phyloP scores from a whole-genome alignment of 371 early-diverging fungal genomes.

The Lichtheimia ornata region DNA sequence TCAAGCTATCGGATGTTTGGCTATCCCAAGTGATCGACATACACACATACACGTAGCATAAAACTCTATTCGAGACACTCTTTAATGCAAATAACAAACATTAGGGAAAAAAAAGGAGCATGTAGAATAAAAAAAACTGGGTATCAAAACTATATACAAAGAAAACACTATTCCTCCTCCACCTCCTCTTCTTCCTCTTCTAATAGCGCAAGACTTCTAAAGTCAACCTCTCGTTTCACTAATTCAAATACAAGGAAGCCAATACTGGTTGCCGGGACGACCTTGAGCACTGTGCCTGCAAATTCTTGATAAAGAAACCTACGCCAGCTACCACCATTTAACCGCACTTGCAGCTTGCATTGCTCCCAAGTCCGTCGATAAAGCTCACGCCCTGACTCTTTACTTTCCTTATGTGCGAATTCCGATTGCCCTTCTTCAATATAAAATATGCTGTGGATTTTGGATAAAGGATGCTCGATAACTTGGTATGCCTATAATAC shows the following conservation, averaged over 20 bases:
- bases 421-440: constrained; percentile 67
- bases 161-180: neutral
- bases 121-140: neutral
- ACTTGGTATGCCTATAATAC: constrained; percentile 62
- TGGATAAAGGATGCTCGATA: constrained; percentile 74
- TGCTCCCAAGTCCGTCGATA: constrained; percentile 59
- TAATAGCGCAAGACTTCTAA: constrained; percentile 39
- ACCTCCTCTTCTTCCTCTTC: constrained; percentile 13
- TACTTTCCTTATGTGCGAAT: constrained; percentile 39
- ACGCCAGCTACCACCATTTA: constrained; percentile 54
- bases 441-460: constrained; percentile 68
- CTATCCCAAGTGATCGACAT: too few species aligned
- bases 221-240: constrained; percentile 66
- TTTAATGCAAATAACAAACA: neutral
- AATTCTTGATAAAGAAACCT: constrained; percentile 68
- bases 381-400: constrained; percentile 36
- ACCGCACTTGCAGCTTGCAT: constrained; percentile 46
- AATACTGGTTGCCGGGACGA: constrained; percentile 73
- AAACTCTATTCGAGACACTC: too few species aligned
- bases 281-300: constrained; percentile 61
- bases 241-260: constrained; percentile 77
- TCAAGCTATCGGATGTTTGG: too few species aligned
- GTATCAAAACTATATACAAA: constrained; percentile 4
- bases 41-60: too few species aligned
- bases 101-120: constrained; percentile 2